Conservation (phyloP, 1,284 basidiomycete species). For the Cutaneotrichosporon cyanovorans region DNA sequence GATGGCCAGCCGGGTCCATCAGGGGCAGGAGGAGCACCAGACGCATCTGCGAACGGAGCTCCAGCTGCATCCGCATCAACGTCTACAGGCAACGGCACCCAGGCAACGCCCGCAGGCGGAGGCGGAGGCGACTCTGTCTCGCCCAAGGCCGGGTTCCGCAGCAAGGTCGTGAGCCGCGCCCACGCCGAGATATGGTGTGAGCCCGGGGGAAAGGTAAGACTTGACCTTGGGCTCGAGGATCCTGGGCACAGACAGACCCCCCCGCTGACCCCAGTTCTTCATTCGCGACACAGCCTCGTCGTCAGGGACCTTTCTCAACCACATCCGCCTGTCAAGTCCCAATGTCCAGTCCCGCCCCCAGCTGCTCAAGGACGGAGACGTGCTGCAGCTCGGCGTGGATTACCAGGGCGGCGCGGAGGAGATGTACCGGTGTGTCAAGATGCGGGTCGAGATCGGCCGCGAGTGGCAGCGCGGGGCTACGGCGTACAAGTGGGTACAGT, state of each 20-base stretch:
- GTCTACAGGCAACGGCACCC: neutral
- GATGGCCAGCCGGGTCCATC: too few relatives aligned
- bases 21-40: neutral
- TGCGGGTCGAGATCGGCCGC: constrained; percentile 74
- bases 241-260: too few relatives aligned
- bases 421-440: constrained; percentile 96
- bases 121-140: constrained; percentile 56
- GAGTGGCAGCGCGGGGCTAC: constrained; percentile 86
- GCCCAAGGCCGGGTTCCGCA: constrained; percentile 87
- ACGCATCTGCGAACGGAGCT: neutral
- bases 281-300: constrained; percentile 87
- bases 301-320: constrained; percentile 93
- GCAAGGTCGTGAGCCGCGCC: constrained; percentile 87
- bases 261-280: constrained; percentile 57
- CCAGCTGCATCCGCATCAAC: too few relatives aligned
- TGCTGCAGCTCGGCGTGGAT: constrained; percentile 92
- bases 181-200: constrained; percentile 92
- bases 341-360: constrained; percentile 71
- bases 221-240: constrained; percentile 19
- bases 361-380: constrained; percentile 85
- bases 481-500: constrained; percentile 80
- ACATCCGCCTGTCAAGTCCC: constrained; percentile 77
- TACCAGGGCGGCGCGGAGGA: constrained; percentile 97
- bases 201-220: constrained; percentile 49
- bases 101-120: neutral